These are phyloP conservation scores for Cyanidioschyzon merolae DNA, from an alignment of 23 red algal species.

Conservation along the genomic window DNA sequence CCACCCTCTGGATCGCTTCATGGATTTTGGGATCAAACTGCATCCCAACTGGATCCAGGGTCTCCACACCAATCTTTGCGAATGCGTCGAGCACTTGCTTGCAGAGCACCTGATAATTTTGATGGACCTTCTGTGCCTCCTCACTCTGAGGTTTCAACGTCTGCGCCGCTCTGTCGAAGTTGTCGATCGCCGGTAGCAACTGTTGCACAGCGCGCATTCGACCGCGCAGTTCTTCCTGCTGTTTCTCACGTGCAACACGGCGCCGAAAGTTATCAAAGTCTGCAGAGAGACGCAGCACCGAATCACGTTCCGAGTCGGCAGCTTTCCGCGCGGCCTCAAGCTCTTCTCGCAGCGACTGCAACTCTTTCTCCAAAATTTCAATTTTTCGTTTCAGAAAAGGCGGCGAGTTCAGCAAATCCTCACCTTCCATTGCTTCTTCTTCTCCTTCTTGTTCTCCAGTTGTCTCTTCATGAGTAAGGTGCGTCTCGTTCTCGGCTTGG, in stretches of 20 bases:
- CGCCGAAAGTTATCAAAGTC: constrained; percentile 94
- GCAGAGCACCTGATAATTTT: constrained; percentile 59
- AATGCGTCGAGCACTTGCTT: constrained; percentile 59
- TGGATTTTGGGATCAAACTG: constrained; percentile 69
- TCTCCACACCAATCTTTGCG: constrained; percentile 63
- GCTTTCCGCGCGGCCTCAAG: constrained; percentile 20
- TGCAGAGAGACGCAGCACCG: constrained; percentile 67
- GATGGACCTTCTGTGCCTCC: constrained; percentile 41
- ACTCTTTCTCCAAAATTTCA: constrained; percentile 57
- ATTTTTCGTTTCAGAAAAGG: constrained; percentile 64
- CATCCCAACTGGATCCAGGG: constrained; percentile 56
- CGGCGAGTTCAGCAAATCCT: constrained; percentile 75
- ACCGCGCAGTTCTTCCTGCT: constrained; percentile 27
- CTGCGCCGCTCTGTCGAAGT: constrained; percentile 72
- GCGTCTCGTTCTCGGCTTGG: neutral
- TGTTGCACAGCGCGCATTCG: constrained; percentile 49
- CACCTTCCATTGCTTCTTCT: constrained; percentile 20
- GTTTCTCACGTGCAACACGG: constrained; percentile 50
- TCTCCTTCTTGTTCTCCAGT: constrained; percentile 14
- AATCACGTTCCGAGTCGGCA: constrained; percentile 49
- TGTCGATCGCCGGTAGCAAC: constrained; percentile 64
- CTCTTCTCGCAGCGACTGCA: constrained; percentile 26
- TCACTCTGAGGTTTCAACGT: constrained; percentile 42
- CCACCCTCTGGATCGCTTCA: constrained; percentile 64
- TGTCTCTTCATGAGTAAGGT: neutral